A percentile compares a stretch with the other conserved stretches of the same genome.
Evolutionary conservation across 306 rosid genomes (phyloP).

Genomic region (Mucuna pruriens): DNA sequence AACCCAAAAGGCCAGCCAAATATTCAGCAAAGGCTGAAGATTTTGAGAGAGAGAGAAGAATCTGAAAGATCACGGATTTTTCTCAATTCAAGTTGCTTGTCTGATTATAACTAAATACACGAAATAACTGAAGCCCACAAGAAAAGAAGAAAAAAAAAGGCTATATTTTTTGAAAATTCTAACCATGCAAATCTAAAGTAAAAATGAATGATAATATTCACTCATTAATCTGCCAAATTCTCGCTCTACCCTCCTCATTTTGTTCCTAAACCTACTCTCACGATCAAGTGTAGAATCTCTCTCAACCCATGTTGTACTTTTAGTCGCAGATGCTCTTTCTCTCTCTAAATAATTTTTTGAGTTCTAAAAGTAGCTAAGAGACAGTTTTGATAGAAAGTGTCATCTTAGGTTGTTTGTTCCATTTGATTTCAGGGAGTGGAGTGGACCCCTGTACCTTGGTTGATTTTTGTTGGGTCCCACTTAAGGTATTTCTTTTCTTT

Average conservation of each 20-base stretch:
- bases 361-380: slow-evolving; percentile 41
- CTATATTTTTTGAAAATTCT: slow-evolving; percentile 42
- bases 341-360: slow-evolving; percentile 49
- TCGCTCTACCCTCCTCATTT: slow-evolving; percentile 72
- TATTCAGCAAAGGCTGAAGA: slow-evolving; percentile 40
- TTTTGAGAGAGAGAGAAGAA: slow-evolving; percentile 16
- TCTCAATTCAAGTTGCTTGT: slow-evolving; percentile 59
- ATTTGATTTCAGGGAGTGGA: slow-evolving; percentile 26
- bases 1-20: slow-evolving; percentile 46
- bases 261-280: slow-evolving; percentile 60
- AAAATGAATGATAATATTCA: slow-evolving; percentile 33
- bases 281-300: slow-evolving; percentile 36
- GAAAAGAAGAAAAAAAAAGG: neutral
- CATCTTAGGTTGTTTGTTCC: slow-evolving; percentile 50
- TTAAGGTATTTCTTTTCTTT: neutral
- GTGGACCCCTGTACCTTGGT: slow-evolving; percentile 13
- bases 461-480: slow-evolving; percentile 44
- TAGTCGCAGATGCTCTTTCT: slow-evolving; percentile 41
- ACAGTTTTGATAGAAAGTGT: slow-evolving; percentile 36
- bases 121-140: neutral
- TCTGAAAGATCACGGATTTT: slow-evolving; percentile 54
- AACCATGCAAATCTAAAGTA: slow-evolving; percentile 67
- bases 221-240: slow-evolving; percentile 58
- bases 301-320: slow-evolving; percentile 35
- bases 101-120: slow-evolving; percentile 9